These are phyloP conservation scores for Tricholoma sp. DNA, from an alignment of 768 basidiomycete species.

Conservation along the genomic window DNA sequence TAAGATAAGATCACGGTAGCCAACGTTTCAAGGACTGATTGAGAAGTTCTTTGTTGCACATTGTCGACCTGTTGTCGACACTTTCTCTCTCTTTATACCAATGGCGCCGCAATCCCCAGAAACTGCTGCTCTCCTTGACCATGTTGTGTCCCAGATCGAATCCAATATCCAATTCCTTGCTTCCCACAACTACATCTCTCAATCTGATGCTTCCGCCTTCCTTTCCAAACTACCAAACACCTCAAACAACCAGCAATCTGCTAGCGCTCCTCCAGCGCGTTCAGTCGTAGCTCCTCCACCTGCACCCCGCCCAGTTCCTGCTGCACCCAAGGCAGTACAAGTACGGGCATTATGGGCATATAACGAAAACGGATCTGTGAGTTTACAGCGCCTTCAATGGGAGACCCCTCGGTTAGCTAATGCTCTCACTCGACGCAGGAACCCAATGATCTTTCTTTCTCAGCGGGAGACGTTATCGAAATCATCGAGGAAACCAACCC, in stretches of 20 bases:
- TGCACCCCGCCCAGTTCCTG: not conserved
- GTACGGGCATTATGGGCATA: conserved; percentile 62
- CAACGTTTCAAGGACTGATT: no score
- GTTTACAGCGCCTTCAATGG: conserved; percentile 5
- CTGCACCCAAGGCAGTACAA: conserved; percentile 20
- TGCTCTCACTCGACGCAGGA: conserved; percentile 37
- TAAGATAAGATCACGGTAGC: not conserved
- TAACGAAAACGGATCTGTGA: conserved; percentile 53
- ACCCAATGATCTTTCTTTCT: conserved; percentile 69
- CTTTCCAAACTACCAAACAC: conserved; percentile 36
- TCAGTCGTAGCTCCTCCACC: conserved; percentile 3
- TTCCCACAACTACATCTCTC: conserved; percentile 40
- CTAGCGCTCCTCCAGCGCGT: conserved; percentile 5
- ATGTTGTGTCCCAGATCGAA: conserved; percentile 51
- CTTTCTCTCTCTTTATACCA: no score
- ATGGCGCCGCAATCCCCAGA: conserved; percentile 1
- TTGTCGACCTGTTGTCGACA: no score
- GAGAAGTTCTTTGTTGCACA: not conserved
- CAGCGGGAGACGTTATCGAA: conserved; percentile 68
- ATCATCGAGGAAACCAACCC: conserved; percentile 66
- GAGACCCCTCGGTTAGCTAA: not conserved
- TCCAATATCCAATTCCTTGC: conserved; percentile 53
- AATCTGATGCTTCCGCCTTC: conserved; percentile 40
- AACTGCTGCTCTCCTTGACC: conserved; percentile 23
- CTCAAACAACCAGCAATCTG: not conserved